These are phyloP conservation scores for Fusarium stilboides DNA, from an alignment of 2,329 filamentous ascomycete species.

Conservation along the genomic window DNA sequence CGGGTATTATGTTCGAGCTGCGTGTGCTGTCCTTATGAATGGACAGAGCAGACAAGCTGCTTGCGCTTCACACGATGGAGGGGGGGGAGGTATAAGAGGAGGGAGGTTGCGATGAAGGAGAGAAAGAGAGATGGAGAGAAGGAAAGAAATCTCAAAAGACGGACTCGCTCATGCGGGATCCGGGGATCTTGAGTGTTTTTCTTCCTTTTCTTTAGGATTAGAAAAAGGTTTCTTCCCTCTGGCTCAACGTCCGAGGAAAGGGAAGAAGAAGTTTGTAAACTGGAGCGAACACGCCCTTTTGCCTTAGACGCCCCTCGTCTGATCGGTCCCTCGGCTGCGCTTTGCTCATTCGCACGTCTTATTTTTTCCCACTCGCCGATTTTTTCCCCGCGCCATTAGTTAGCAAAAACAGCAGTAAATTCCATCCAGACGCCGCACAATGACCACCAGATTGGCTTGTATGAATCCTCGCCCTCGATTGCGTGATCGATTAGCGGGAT, in stretches of 20 bases:
- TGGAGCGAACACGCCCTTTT: constrained; percentile 42
- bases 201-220: constrained; percentile 42
- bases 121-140: constrained; percentile 29
- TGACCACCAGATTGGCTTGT: constrained; percentile 45
- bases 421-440: constrained; percentile 39
- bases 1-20: constrained; percentile 24
- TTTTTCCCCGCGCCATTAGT: constrained; percentile 50
- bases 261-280: constrained; percentile 42
- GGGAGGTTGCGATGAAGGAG: constrained; percentile 2
- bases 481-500: constrained; percentile 53
- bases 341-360: constrained; percentile 45
- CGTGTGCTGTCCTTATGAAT: constrained; percentile 30
- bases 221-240: constrained; percentile 51
- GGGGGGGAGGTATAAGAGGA: constrained; percentile 11
- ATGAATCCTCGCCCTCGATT: constrained; percentile 51
- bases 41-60: constrained; percentile 44
- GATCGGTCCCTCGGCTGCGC: constrained; percentile 43
- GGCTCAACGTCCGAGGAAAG: constrained; percentile 44
- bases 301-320: constrained; percentile 37
- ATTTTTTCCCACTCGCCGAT: constrained; percentile 43
- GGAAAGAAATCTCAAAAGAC: constrained; percentile 41
- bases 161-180: constrained; percentile 47
- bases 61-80: constrained; percentile 49
- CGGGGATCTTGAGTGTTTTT: constrained; percentile 44
- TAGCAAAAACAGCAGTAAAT: constrained; percentile 33